Conservation (phyloP, 176 grass and related monocot genomes). For the Oryza glaberrima region DNA sequence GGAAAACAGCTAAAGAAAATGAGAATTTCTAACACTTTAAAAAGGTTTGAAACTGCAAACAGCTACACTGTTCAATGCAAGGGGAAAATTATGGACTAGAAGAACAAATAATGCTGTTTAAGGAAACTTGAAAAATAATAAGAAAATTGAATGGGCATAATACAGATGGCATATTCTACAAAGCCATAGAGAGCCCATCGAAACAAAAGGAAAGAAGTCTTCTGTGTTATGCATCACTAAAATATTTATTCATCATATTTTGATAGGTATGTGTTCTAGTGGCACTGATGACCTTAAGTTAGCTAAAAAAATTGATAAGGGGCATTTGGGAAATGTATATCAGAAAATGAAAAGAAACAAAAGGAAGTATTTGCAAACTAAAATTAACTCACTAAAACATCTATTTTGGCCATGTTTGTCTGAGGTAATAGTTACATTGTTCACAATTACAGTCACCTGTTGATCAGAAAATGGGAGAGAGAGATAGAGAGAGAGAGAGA, state of each 20-base stretch:
- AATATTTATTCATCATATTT: neutral
- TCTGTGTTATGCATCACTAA: neutral
- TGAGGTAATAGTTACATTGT: neutral
- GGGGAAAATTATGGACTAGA: neutral
- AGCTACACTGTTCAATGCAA: neutral
- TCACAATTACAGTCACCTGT: constrained; percentile 6
- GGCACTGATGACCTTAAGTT: neutral
- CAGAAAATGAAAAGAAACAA: neutral
- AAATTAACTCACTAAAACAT: neutral
- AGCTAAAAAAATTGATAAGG: neutral
- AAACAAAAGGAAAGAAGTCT: neutral
- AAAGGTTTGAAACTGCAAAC: neutral
- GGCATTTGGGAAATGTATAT: neutral
- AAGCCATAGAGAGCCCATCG: neutral
- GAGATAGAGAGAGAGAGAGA: neutral
- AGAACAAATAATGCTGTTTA: neutral
- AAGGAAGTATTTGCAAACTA: neutral
- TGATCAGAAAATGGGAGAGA: neutral
- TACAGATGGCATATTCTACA: neutral
- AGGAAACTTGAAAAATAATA: neutral
- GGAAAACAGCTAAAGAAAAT: constrained; percentile 22
- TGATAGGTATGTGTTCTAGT: neutral
- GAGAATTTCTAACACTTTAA: neutral
- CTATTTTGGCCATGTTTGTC: neutral
- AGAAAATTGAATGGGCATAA: neutral